Evolutionary conservation across 257 asterid species (phyloP).

Genomic region (Solanum infundibuliforme): DNA sequence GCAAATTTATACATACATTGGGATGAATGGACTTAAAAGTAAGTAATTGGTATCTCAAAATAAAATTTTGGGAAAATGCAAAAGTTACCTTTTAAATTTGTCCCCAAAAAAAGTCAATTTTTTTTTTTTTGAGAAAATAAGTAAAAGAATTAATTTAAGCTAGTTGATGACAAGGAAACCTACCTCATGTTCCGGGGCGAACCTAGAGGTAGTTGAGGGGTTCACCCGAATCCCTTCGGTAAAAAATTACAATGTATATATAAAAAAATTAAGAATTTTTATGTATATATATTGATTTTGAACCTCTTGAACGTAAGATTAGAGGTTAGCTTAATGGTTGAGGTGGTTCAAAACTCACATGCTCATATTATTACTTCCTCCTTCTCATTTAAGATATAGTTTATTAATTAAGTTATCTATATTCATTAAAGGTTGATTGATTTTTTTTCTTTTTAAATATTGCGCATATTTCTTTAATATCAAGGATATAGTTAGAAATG

Average conservation of each 20-base stretch:
- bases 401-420: too few species aligned
- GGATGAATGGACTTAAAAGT: neutral
- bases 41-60: neutral
- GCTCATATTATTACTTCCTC: too few species aligned
- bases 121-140: neutral
- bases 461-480: too few species aligned
- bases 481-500: neutral
- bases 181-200: neutral
- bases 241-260: too few species aligned
- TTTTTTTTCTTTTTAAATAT: too few species aligned
- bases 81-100: neutral
- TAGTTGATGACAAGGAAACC: neutral
- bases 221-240: too few species aligned
- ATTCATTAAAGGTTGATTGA: too few species aligned
- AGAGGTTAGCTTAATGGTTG: neutral
- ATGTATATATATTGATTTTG: too few species aligned
- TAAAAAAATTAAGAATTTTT: too few species aligned
- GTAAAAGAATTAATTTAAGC: neutral
- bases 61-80: neutral
- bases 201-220: neutral
- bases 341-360: neutral
- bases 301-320: neutral
- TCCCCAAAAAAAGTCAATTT: neutral
- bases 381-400: too few species aligned
- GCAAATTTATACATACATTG: neutral